Evolutionary conservation across 305 asterid species (phyloP), one percentile per base, ranked within the genome.

Genomic region (Galium porrigens): DNA sequence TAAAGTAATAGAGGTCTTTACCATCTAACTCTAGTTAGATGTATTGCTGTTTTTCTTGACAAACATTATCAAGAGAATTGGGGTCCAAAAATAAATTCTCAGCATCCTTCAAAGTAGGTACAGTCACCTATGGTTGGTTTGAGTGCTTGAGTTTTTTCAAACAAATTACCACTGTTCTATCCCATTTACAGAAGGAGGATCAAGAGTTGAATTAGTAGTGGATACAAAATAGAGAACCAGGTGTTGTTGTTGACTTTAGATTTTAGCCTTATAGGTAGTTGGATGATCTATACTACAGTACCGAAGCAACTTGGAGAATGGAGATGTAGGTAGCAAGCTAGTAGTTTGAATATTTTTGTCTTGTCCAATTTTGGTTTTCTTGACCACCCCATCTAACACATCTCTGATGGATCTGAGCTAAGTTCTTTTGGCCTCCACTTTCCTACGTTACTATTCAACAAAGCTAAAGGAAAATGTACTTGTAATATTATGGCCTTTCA

Each of bases 281-380:
- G 48, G 49, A 18, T 33, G 46, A 33, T 54, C 15, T n/a, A 2
- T 1, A 2, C 3, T 22, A 6, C n/a, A 30, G 42, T 57, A 1
- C 60, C 11, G 4, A 57, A 22, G 29, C 20, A 18, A 33, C 12
- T 58, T 58, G 29, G 44, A 58, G 44, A 58, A 33, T 58, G 46
- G 27, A 58, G 44, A 58, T 58, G 3, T 58, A 6, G 37, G 39
- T 56, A 56, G 20, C 65, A 44, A 62, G 56, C 41, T 62, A 62
- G 41, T 29, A 62, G 41, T 29, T 48, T 10, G 2, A 12, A 22
- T 30, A 3, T 4, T 6, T 41, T 25, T 22, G 39, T 42, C 67
- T 15, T 63, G 57, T 42, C 41, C 41, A 27, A 44, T 15, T 4
- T 41, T 62, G 11, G 32, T 11, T 44, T 18, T 8, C 15, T 44